Conservation (phyloP, 139 green algal species). For the Picochlorum sp. region DNA sequence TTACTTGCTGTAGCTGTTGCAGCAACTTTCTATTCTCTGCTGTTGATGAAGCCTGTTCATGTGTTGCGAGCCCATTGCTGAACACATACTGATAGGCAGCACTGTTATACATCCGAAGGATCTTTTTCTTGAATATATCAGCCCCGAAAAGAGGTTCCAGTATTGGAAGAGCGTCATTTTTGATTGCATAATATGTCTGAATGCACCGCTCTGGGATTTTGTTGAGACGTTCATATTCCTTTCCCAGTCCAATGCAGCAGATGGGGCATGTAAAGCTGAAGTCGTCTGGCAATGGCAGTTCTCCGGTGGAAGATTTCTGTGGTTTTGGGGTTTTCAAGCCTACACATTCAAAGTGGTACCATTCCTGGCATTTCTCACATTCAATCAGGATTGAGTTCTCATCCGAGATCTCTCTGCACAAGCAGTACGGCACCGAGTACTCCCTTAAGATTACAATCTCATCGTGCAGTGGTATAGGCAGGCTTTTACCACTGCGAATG, state of each 20-base stretch:
- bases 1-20: too few relatives aligned
- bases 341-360: conserved; percentile 62
- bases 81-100: background rate
- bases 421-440: too few relatives aligned
- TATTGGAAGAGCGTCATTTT: background rate
- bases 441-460: too few relatives aligned
- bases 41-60: too few relatives aligned
- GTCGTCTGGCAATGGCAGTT: too few relatives aligned
- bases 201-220: conserved; percentile 16
- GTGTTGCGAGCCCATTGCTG: too few relatives aligned
- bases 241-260: conserved; percentile 30
- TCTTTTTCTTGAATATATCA: background rate
- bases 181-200: conserved; percentile 18
- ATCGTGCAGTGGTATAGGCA: too few relatives aligned
- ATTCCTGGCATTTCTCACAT: conserved; percentile 61
- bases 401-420: conserved; percentile 27
- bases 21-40: too few relatives aligned
- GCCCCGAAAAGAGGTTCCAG: too few relatives aligned
- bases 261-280: conserved; percentile 34
- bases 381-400: conserved; percentile 36
- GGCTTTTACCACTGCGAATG: conserved; percentile 28
- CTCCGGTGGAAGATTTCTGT: background rate
- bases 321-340: conserved; percentile 10
- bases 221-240: conserved; percentile 20
- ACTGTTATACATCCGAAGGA: background rate